These are phyloP conservation scores for Pistacia atlantica DNA, from an alignment of 345 rosid genomes.

Conservation along the genomic window DNA sequence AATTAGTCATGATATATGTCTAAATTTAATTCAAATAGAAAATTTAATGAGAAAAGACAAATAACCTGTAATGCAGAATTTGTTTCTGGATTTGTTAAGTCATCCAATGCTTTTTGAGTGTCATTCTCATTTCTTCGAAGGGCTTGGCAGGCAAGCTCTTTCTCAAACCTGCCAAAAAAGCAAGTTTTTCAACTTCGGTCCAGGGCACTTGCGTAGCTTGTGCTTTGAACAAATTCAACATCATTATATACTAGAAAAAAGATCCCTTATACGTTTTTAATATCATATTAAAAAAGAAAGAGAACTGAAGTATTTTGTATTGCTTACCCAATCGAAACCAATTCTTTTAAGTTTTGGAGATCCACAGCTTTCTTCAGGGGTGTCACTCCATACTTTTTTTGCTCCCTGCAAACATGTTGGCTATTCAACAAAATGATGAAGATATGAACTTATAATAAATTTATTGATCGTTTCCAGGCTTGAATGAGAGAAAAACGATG, in stretches of 20 bases:
- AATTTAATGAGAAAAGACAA: slow-evolving; percentile 9
- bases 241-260: background rate
- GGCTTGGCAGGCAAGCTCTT: slow-evolving; percentile 86
- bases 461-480: too few relatives aligned
- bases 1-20: background rate
- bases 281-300: background rate
- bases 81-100: slow-evolving; percentile 69
- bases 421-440: too few relatives aligned
- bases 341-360: slow-evolving; percentile 59
- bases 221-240: background rate
- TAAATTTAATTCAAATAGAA: background rate
- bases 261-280: background rate
- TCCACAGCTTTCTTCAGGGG: slow-evolving; percentile 80
- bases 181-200: slow-evolving; percentile 1
- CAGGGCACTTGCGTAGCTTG: background rate
- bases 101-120: slow-evolving; percentile 80
- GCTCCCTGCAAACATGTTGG: slow-evolving; percentile 61
- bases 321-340: slow-evolving; percentile 79
- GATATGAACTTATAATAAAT: too few relatives aligned
- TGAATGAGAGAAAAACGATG: too few relatives aligned
- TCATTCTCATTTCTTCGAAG: slow-evolving; percentile 90
- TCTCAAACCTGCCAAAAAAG: slow-evolving; percentile 67
- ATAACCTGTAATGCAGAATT: slow-evolving; percentile 70
- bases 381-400: slow-evolving; percentile 79
- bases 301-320: background rate